These are phyloP conservation scores for Tripterygium wilfordii DNA, from an alignment of 177 flowering plant species.

Conservation along the genomic window DNA sequence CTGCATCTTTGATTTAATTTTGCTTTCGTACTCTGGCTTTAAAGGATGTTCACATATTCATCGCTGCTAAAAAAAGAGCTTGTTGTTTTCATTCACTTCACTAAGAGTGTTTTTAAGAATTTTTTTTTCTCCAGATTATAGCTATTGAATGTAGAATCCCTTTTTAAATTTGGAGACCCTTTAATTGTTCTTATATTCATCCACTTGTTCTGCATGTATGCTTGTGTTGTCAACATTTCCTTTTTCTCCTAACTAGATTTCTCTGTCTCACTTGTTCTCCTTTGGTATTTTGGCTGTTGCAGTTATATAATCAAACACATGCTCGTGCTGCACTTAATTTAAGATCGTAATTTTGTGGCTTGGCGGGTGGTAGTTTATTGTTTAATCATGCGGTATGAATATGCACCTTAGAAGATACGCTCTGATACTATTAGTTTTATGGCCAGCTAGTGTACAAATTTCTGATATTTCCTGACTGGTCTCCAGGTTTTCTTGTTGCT, in stretches of 20 bases:
- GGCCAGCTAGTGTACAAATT: neutral
- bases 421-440: neutral
- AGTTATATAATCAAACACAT: conserved; percentile 52
- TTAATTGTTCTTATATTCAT: too few relatives aligned
- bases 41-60: too few relatives aligned
- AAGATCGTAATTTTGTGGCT: conserved; percentile 38
- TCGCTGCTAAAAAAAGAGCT: too few relatives aligned
- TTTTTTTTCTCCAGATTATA: too few relatives aligned
- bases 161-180: too few relatives aligned
- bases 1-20: too few relatives aligned
- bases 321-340: conserved; percentile 52
- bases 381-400: conserved; percentile 43
- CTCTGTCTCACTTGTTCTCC: neutral
- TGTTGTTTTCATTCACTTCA: too few relatives aligned
- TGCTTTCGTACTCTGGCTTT: too few relatives aligned
- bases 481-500: conserved; percentile 32
- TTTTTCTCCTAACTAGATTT: neutral
- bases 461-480: neutral
- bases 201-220: too few relatives aligned
- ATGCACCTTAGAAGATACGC: neutral
- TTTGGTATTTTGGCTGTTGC: conserved; percentile 10
- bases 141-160: too few relatives aligned
- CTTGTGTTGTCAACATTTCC: too few relatives aligned
- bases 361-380: conserved; percentile 55
- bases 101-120: too few relatives aligned